A percentile compares a stretch with the other conserved stretches of the same genome.
Evolutionary conservation across 2,329 filamentous ascomycete species (phyloP).

Genomic region (Penicillium hesseltinei): DNA sequence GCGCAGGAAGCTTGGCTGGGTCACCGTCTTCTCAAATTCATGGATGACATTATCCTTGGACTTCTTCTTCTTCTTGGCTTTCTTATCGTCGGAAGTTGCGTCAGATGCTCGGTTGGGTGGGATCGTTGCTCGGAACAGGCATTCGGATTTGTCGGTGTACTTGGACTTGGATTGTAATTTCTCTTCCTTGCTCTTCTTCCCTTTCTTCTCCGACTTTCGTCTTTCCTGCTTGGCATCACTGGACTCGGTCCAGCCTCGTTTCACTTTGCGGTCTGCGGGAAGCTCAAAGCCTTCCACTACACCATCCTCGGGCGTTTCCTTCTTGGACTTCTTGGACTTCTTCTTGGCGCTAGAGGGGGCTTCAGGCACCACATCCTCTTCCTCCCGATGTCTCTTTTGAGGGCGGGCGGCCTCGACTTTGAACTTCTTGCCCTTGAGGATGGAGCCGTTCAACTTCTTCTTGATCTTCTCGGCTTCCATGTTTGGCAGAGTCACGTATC

Average conservation of each 20-base stretch:
- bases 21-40: conserved; percentile 83
- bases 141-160: conserved; percentile 76
- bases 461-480: conserved; percentile 86
- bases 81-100: conserved; percentile 37
- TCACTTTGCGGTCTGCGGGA: conserved; percentile 71
- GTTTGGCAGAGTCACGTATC: conserved; percentile 78
- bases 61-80: conserved; percentile 57
- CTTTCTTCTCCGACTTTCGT: conserved; percentile 48
- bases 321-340: conserved; percentile 51
- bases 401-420: conserved; percentile 77
- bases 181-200: conserved; percentile 56
- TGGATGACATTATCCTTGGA: conserved; percentile 69
- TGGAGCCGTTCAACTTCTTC: conserved; percentile 84
- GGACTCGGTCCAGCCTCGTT: conserved; percentile 83
- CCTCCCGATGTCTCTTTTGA: conserved; percentile 51
- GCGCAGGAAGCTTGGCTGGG: conserved; percentile 79
- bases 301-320: conserved; percentile 39
- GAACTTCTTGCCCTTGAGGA: conserved; percentile 81
- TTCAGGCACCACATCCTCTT: conserved; percentile 40
- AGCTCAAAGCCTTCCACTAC: conserved; percentile 69
- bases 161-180: conserved; percentile 66
- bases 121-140: conserved; percentile 78
- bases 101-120: conserved; percentile 54
- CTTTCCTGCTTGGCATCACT: conserved; percentile 47
- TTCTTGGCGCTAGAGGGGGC: conserved; percentile 43